phyloP scores from a whole-genome alignment of 805 yeast species.

The Dipodascus albidus region DNA sequence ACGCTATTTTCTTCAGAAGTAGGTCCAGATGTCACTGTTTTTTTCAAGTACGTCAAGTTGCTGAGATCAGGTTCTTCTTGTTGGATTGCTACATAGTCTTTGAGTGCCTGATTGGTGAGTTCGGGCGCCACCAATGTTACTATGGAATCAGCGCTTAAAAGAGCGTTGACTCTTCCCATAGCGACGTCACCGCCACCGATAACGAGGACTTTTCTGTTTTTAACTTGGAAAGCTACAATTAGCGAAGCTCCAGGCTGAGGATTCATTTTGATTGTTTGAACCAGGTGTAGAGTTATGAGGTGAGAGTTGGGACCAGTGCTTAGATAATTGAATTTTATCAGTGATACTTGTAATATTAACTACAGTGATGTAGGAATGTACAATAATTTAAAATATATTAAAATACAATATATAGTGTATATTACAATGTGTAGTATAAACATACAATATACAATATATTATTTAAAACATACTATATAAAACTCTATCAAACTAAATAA shows the following conservation, averaged over 20 bases:
- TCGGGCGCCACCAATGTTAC: conserved; percentile 52
- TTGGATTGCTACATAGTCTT: conserved; percentile 25
- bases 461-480: too few species aligned
- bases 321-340: background rate
- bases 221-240: conserved; percentile 65
- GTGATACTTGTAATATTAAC: too few species aligned
- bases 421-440: too few species aligned
- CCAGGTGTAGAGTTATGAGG: background rate
- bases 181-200: conserved; percentile 68
- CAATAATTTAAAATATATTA: too few species aligned
- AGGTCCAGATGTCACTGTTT: conserved; percentile 10
- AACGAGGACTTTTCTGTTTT: conserved; percentile 52
- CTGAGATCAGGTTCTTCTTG: conserved; percentile 3
- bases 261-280: background rate
- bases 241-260: conserved; percentile 36
- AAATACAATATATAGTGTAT: too few species aligned
- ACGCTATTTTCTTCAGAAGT: conserved; percentile 15
- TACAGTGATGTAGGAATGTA: too few species aligned
- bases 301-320: too few species aligned
- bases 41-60: conserved; percentile 3
- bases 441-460: too few species aligned
- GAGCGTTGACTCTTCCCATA: conserved; percentile 51
- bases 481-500: too few species aligned
- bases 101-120: conserved; percentile 38
- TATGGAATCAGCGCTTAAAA: conserved; percentile 57